Evolutionary conservation across 495 filamentous ascomycete species (phyloP).

Genomic region (Zalerion maritima): DNA sequence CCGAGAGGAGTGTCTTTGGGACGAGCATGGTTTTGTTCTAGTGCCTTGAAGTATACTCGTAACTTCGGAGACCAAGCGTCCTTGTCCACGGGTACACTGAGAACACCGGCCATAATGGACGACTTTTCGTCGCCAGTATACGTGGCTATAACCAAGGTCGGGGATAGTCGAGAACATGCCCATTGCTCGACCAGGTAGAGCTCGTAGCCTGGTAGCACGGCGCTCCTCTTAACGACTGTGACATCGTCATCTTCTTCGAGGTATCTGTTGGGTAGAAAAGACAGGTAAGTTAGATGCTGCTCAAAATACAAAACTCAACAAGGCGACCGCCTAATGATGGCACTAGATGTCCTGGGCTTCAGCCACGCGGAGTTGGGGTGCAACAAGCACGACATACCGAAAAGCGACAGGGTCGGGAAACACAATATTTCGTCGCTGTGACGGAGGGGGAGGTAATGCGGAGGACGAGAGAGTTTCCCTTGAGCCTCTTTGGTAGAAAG

Average conservation of each 20-base stretch:
- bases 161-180: constrained; percentile 82
- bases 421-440: constrained; percentile 37
- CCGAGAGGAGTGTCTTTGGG: constrained; percentile 72
- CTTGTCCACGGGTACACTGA: constrained; percentile 75
- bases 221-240: constrained; percentile 54
- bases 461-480: constrained; percentile 7
- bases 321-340: too few species aligned
- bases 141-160: constrained; percentile 82
- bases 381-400: constrained; percentile 26
- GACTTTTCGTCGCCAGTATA: constrained; percentile 83
- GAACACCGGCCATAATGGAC: constrained; percentile 59
- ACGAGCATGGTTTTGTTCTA: constrained; percentile 70
- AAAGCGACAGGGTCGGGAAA: constrained; percentile 65
- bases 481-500: too few species aligned
- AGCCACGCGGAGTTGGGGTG: too few species aligned
- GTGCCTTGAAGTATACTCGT: constrained; percentile 70
- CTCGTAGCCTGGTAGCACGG: constrained; percentile 68
- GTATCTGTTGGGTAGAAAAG: constrained; percentile 39
- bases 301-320: neutral
- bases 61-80: constrained; percentile 64
- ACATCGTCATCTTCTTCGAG: constrained; percentile 77
- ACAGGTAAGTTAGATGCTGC: constrained; percentile 2
- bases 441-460: constrained; percentile 6
- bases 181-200: constrained; percentile 95
- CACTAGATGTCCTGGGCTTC: too few species aligned